phyloP scores from a whole-genome alignment of 1,139 yeast species.

The Scheffersomyces stambukii region DNA sequence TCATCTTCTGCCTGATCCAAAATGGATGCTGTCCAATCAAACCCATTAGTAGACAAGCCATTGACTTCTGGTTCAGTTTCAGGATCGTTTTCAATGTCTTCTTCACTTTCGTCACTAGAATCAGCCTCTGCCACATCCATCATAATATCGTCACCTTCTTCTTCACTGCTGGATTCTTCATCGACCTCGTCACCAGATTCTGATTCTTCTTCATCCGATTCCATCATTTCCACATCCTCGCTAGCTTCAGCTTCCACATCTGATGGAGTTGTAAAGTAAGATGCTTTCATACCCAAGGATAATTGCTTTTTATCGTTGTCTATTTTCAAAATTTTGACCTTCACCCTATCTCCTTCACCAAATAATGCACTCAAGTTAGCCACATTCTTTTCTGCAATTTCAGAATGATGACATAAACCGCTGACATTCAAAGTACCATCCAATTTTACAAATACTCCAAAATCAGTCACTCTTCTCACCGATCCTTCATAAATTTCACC shows the following conservation, averaged over 20 bases:
- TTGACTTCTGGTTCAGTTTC: slow-evolving; percentile 17
- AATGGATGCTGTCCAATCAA: slow-evolving; percentile 92
- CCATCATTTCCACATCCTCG: slow-evolving; percentile 27
- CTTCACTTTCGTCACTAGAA: slow-evolving; percentile 20
- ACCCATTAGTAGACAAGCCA: slow-evolving; percentile 80
- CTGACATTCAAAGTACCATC: slow-evolving; percentile 71
- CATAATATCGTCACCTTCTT: slow-evolving; percentile 12
- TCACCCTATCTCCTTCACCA: slow-evolving; percentile 85
- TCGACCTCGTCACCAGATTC: slow-evolving; percentile 23
- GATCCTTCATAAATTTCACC: slow-evolving; percentile 78
- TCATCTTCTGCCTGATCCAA: slow-evolving; percentile 71
- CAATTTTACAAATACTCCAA: slow-evolving; percentile 84
- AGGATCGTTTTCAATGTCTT: slow-evolving; percentile 15
- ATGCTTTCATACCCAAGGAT: slow-evolving; percentile 91
- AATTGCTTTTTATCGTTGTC: slow-evolving; percentile 66
- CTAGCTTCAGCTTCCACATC: slow-evolving; percentile 29
- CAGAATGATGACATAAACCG: slow-evolving; percentile 85
- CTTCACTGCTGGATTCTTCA: slow-evolving; percentile 22
- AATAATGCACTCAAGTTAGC: slow-evolving; percentile 58
- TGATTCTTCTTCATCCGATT: slow-evolving; percentile 19
- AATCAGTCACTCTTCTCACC: slow-evolving; percentile 76
- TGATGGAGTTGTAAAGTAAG: slow-evolving; percentile 58
- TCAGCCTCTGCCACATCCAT: slow-evolving; percentile 19
- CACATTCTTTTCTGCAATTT: slow-evolving; percentile 67
- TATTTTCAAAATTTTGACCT: slow-evolving; percentile 68